Conservation (phyloP, 2,329 filamentous ascomycete species). For the Aspergillus oerlinghausenensis region DNA sequence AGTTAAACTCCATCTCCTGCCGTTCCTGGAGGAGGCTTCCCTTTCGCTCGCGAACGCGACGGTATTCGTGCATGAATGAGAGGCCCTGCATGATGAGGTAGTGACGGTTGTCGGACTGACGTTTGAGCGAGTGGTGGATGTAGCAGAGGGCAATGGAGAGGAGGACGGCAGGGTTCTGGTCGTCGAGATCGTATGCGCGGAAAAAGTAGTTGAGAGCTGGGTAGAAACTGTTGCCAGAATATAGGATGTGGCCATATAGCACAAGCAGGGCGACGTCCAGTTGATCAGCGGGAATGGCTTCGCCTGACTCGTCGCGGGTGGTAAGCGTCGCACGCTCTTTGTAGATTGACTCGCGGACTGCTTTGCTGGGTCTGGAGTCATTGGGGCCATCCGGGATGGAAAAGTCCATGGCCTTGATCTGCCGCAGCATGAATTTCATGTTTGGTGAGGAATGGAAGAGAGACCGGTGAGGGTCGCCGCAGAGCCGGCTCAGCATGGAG, state of each 20-base stretch:
- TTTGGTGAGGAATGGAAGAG: constrained; percentile 74
- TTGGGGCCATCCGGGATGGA: constrained; percentile 52
- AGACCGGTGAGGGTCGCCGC: constrained; percentile 56
- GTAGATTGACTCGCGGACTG: constrained; percentile 40
- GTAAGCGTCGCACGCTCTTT: constrained; percentile 40
- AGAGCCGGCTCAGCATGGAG: constrained; percentile 69
- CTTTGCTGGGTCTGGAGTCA: constrained; percentile 15
- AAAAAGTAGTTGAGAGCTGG: constrained; percentile 86
- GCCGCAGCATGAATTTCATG: constrained; percentile 86
- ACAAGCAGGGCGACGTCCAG: constrained; percentile 79
- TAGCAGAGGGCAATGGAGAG: constrained; percentile 80
- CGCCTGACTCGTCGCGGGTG: constrained; percentile 33
- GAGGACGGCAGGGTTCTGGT: constrained; percentile 71
- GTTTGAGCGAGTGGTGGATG: constrained; percentile 82
- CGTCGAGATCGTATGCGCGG: constrained; percentile 67
- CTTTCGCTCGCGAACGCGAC: constrained; percentile 51
- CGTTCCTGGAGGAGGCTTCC: constrained; percentile 43
- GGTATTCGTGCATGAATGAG: constrained; percentile 72
- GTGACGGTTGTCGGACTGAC: constrained; percentile 85
- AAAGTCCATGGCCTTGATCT: constrained; percentile 85
- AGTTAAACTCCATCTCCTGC: constrained; percentile 79
- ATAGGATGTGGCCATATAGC: constrained; percentile 86
- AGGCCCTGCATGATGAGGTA: constrained; percentile 82
- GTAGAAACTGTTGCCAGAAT: constrained; percentile 75
- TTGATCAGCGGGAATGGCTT: constrained; percentile 37